Percentiles rank a stretch among this genome's conserved stretches.
Evolutionary conservation across 257 asterid genomes (phyloP).

Genomic region (Paulownia fortunei): DNA sequence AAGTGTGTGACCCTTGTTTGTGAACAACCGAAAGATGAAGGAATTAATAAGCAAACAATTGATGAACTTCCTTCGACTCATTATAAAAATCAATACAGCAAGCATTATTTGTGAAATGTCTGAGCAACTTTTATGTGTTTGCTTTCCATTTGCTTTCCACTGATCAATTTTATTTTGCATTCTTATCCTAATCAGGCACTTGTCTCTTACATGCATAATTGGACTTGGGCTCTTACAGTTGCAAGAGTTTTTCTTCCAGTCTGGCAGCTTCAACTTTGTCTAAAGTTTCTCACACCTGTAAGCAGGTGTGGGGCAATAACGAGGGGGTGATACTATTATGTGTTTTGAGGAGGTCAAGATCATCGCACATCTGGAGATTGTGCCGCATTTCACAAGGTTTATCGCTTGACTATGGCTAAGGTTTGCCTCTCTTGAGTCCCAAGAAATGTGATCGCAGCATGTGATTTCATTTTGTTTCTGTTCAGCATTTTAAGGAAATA

Average conservation of each 20-base stretch:
- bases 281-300: constrained; percentile 70
- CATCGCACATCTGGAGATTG: constrained; percentile 79
- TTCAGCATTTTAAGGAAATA: constrained; percentile 18
- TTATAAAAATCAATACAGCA: too few species aligned
- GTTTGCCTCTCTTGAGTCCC: constrained; percentile 35
- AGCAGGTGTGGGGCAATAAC: constrained; percentile 73
- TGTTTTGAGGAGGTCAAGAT: constrained; percentile 67
- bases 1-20: too few species aligned
- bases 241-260: constrained; percentile 59
- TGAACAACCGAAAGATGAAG: too few species aligned
- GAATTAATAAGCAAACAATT: too few species aligned
- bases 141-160: background rate
- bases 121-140: background rate
- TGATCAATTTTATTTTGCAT: constrained; percentile 16
- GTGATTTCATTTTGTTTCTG: constrained; percentile 33
- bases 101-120: background rate
- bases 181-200: constrained; percentile 44
- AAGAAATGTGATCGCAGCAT: constrained; percentile 20
- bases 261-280: constrained; percentile 73
- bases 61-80: too few species aligned
- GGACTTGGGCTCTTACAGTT: constrained; percentile 34
- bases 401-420: constrained; percentile 86
- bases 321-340: constrained; percentile 45
- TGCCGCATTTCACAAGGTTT: constrained; percentile 72
- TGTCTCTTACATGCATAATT: constrained; percentile 44